Percentiles rank a stretch among this genome's conserved stretches.
Evolutionary conservation across 805 yeast species (phyloP).

Genomic region (Candida vartiovaarae): DNA sequence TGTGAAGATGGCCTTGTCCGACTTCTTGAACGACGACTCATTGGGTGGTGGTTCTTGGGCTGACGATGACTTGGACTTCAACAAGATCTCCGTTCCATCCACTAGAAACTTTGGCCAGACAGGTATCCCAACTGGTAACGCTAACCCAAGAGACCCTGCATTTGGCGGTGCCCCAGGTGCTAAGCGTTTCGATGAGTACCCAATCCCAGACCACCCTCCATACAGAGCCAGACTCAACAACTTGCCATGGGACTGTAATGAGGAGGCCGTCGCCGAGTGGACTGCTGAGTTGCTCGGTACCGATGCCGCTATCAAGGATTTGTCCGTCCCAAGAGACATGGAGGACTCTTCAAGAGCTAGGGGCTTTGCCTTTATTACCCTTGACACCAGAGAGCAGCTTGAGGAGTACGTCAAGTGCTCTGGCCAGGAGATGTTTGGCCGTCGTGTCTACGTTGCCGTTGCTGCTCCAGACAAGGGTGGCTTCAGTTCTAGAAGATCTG

Average conservation of each 20-base stretch:
- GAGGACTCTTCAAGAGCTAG: slow-evolving; percentile 59
- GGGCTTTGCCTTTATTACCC: slow-evolving; percentile 87
- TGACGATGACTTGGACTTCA: slow-evolving; percentile 72
- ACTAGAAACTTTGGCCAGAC: slow-evolving; percentile 24
- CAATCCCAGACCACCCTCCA: slow-evolving; percentile 89
- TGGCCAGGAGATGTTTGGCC: slow-evolving; percentile 65
- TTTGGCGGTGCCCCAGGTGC: slow-evolving; percentile 28
- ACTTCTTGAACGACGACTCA: slow-evolving; percentile 73
- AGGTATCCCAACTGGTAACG: slow-evolving; percentile 24
- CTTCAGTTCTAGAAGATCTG: slow-evolving; percentile 20
- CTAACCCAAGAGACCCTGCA: slow-evolving; percentile 32
- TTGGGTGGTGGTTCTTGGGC: slow-evolving; percentile 80
- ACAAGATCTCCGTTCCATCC: slow-evolving; percentile 49
- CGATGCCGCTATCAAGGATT: slow-evolving; percentile 49
- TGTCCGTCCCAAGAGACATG: slow-evolving; percentile 66
- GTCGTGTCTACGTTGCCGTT: slow-evolving; percentile 67
- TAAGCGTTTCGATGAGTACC: slow-evolving; percentile 56
- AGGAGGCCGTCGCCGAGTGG: slow-evolving; percentile 54
- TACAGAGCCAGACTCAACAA: slow-evolving; percentile 84
- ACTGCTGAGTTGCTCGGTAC: slow-evolving; percentile 47
- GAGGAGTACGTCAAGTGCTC: slow-evolving; percentile 65
- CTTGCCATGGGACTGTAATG: slow-evolving; percentile 75
- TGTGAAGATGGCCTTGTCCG: slow-evolving; percentile 77
- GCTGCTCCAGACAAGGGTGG: slow-evolving; percentile 56
- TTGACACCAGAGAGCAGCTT: slow-evolving; percentile 68